Conservation (phyloP, 2,329 filamentous ascomycete species). For the Chaetothyriales sp. region DNA sequence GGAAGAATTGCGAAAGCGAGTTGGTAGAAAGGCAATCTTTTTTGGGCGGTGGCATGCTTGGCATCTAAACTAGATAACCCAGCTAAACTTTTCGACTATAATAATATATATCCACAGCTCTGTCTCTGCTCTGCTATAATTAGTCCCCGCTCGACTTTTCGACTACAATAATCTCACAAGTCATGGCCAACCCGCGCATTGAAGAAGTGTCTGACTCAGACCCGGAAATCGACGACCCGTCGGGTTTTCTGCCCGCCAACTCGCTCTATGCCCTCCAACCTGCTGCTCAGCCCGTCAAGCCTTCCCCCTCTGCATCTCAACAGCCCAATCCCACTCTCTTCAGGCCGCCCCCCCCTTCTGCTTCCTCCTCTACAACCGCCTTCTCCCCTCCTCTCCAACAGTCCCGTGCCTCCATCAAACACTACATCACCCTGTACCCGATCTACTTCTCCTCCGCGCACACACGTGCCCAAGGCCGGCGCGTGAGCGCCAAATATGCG, state of each 20-base stretch:
- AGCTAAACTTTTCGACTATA: neutral
- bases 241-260: slow-evolving; percentile 41
- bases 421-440: slow-evolving; percentile 84
- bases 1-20: too few species aligned
- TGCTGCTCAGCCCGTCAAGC: slow-evolving; percentile 13
- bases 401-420: slow-evolving; percentile 47
- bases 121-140: neutral
- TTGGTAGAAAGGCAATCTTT: too few species aligned
- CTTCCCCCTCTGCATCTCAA: slow-evolving; percentile 15
- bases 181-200: slow-evolving; percentile 71
- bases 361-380: slow-evolving; percentile 8
- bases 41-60: too few species aligned
- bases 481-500: slow-evolving; percentile 58
- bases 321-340: slow-evolving; percentile 24
- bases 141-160: too few species aligned
- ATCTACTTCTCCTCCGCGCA: slow-evolving; percentile 75
- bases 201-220: slow-evolving; percentile 91
- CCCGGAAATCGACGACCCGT: slow-evolving; percentile 73
- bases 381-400: slow-evolving; percentile 25
- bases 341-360: slow-evolving; percentile 39
- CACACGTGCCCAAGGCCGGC: slow-evolving; percentile 63
- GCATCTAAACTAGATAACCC: neutral
- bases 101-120: neutral
- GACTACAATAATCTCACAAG: too few species aligned
- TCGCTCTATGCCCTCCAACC: slow-evolving; percentile 27